Percentiles rank a stretch among this genome's conserved stretches.
phyloP scores from a whole-genome alignment of 371 early-diverging fungal genomes.

The Rhizopus microsporus region DNA sequence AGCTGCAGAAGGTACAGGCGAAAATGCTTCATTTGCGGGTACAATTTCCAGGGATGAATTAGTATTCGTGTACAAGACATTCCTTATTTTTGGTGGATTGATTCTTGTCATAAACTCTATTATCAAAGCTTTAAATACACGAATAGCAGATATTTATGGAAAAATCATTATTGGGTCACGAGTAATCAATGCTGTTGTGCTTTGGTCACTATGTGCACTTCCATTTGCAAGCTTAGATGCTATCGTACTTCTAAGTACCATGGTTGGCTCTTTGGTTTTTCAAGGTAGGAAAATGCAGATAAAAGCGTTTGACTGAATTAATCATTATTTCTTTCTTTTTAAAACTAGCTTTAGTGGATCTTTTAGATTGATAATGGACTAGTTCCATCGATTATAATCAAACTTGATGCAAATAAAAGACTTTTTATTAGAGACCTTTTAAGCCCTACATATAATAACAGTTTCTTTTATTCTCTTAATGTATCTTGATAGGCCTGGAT shows the following conservation, averaged over 20 bases:
- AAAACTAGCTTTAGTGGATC: too few species aligned
- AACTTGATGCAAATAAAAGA: too few species aligned
- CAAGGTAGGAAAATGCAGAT: constrained; percentile 33
- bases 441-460: too few species aligned
- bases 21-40: constrained; percentile 8
- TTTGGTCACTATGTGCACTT: constrained; percentile 54
- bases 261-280: constrained; percentile 45
- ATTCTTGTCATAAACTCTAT: constrained; percentile 47
- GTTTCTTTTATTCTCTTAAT: too few species aligned
- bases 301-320: constrained; percentile 1
- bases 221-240: constrained; percentile 49
- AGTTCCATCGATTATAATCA: too few species aligned
- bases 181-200: constrained; percentile 39
- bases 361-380: too few species aligned
- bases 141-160: constrained; percentile 44
- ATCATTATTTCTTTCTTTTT: too few species aligned
- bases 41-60: constrained; percentile 23
- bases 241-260: constrained; percentile 39
- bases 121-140: constrained; percentile 52
- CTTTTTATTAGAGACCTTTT: too few species aligned
- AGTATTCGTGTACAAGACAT: constrained; percentile 50
- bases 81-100: constrained; percentile 48
- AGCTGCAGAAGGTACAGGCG: constrained; percentile 24
- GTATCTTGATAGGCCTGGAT: too few species aligned
- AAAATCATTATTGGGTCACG: constrained; percentile 47